phyloP scores from a whole-genome alignment of 2,329 filamentous ascomycete species.

The Ophiostoma fasciatum region DNA sequence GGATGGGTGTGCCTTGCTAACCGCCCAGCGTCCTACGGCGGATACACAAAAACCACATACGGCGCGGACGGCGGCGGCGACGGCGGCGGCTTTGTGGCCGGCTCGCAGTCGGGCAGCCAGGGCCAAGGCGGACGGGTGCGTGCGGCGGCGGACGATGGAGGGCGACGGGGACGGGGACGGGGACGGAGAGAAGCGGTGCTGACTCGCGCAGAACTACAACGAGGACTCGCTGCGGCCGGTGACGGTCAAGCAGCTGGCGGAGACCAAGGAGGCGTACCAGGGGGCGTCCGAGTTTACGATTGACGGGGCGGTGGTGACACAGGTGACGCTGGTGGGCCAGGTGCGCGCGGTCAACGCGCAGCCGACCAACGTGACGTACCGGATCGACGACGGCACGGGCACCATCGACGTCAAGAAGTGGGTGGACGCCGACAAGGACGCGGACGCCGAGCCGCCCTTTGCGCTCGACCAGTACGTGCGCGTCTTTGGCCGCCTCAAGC shows the following conservation, averaged over 20 bases:
- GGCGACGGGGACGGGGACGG: too few species aligned
- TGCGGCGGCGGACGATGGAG: too few species aligned
- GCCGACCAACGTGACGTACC: conserved; percentile 82
- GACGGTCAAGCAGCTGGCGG: conserved; percentile 87
- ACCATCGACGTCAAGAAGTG: conserved; percentile 83
- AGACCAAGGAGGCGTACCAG: conserved; percentile 61
- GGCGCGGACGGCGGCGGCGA: conserved; percentile 43
- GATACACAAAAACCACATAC: conserved; percentile 32
- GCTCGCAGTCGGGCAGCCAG: conserved; percentile 46
- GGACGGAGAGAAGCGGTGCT: neutral
- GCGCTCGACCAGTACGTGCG: conserved; percentile 68
- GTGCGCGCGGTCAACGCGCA: conserved; percentile 77
- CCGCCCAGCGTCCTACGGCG: conserved; percentile 32
- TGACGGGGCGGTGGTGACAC: conserved; percentile 57
- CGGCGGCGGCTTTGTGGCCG: conserved; percentile 47
- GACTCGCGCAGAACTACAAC: conserved; percentile 37
- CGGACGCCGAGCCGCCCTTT: conserved; percentile 30
- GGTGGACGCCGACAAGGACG: conserved; percentile 50
- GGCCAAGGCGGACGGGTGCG: conserved; percentile 19
- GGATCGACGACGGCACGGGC: conserved; percentile 88
- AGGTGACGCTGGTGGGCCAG: conserved; percentile 80
- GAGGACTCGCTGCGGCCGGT: conserved; percentile 86
- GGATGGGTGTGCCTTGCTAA: too few species aligned
- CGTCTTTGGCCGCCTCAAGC: conserved; percentile 72
- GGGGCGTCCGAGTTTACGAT: conserved; percentile 60